These are phyloP conservation scores for Fraxinus xanthoxyloides DNA, from an alignment of 305 asterid species.

Conservation along the genomic window DNA sequence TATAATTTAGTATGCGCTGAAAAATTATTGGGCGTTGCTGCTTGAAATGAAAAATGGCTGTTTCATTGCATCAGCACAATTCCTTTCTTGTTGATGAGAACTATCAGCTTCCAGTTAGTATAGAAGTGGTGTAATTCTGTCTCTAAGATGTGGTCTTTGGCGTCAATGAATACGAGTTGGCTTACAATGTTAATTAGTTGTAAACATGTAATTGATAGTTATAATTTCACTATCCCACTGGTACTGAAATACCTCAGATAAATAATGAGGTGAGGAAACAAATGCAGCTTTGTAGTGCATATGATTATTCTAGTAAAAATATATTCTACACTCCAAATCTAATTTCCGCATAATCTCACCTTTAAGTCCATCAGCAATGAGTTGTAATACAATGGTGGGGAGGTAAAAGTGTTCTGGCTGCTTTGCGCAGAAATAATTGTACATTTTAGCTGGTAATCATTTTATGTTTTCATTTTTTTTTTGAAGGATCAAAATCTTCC, in stretches of 20 bases:
- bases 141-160: not conserved
- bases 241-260: not conserved
- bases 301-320: not conserved
- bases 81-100: slow-evolving; percentile 7
- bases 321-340: not conserved
- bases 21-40: not conserved
- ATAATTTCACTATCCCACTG: not conserved
- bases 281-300: not conserved
- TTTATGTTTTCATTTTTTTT: not conserved
- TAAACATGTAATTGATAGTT: not conserved
- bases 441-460: not conserved
- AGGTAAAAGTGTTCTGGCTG: not conserved
- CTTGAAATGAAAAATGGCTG: not conserved
- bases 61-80: not conserved
- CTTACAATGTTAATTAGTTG: not conserved
- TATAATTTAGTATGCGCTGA: not conserved
- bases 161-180: not conserved
- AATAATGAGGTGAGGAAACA: slow-evolving; percentile 3
- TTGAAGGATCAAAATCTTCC: slow-evolving; percentile 85
- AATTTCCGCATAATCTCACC: not conserved
- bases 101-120: not conserved
- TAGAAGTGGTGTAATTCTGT: not conserved
- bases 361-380: not conserved
- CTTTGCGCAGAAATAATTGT: not conserved
- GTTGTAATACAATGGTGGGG: not conserved